phyloP scores from a whole-genome alignment of 768 basidiomycete species.

The Auricularia cornea region DNA sequence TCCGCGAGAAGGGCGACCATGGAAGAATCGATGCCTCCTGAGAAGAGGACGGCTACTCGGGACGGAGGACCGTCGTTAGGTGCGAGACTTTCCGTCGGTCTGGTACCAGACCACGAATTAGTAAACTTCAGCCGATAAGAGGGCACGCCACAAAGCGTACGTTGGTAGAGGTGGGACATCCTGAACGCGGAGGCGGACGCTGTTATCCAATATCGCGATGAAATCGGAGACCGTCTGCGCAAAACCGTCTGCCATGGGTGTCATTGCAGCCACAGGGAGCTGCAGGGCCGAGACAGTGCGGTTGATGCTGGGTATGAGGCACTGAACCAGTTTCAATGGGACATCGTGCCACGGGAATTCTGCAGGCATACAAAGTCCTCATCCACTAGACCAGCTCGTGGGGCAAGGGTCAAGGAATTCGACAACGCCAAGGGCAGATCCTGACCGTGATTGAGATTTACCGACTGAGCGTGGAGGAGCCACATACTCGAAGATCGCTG shows the following conservation, averaged over 20 bases:
- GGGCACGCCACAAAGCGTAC: constrained; percentile 20
- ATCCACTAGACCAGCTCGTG: no score
- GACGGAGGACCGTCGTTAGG: constrained; percentile 20
- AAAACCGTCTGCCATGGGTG: background rate
- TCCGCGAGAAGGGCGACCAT: constrained; percentile 75
- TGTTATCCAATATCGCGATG: constrained; percentile 38
- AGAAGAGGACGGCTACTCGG: constrained; percentile 81
- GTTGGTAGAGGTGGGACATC: constrained; percentile 48
- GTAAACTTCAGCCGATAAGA: background rate
- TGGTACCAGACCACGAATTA: background rate
- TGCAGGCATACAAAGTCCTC: no score
- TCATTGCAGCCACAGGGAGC: background rate
- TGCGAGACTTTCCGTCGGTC: background rate
- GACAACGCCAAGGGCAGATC: no score
- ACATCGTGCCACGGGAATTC: no score
- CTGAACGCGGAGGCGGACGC: constrained; percentile 58
- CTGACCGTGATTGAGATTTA: no score
- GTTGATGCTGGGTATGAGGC: no score
- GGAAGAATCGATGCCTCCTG: constrained; percentile 93
- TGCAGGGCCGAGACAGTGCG: no score
- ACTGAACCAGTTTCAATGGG: no score
- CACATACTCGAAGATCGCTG: background rate
- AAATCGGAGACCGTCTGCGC: background rate
- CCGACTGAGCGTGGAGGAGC: background rate
- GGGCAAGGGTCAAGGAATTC: no score